Percentiles rank a stretch among this genome's conserved stretches.
These are phyloP conservation scores for Nemania sp. DNA, from an alignment of 2,329 filamentous ascomycete species.

Conservation along the genomic window DNA sequence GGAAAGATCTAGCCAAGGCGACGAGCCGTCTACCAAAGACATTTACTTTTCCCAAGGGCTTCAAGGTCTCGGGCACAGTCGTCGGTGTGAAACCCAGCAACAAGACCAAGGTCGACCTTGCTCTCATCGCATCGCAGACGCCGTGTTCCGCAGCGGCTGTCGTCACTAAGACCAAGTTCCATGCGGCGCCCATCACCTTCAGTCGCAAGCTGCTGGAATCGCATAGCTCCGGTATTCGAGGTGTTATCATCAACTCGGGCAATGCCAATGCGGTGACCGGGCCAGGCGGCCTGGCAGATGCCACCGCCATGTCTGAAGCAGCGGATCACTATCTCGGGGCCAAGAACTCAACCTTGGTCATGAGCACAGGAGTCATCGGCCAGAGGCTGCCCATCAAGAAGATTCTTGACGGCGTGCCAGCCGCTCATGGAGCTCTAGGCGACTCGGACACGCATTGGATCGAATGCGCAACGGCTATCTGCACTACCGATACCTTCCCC, in stretches of 20 bases:
- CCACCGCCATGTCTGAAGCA: constrained; percentile 76
- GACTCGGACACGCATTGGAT: constrained; percentile 85
- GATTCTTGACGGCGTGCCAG: constrained; percentile 81
- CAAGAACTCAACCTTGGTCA: constrained; percentile 74
- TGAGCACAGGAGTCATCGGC: constrained; percentile 98
- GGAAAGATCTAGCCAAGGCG: constrained; percentile 22
- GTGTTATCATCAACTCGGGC: constrained; percentile 90
- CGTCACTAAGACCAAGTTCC: constrained; percentile 98
- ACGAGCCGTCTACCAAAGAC: constrained; percentile 80
- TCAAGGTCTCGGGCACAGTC: constrained; percentile 81
- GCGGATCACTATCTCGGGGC: constrained; percentile 67
- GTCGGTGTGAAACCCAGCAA: constrained; percentile 94
- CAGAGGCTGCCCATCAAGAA: constrained; percentile 93
- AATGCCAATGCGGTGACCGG: constrained; percentile 98
- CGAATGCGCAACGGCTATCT: constrained; percentile 83
- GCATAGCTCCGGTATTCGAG: constrained; percentile 69
- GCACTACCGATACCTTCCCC: constrained; percentile 97
- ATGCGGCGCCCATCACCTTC: constrained; percentile 91
- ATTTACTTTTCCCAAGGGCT: constrained; percentile 89
- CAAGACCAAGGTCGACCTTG: constrained; percentile 87
- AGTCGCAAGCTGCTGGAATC: constrained; percentile 72
- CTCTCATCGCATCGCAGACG: constrained; percentile 81
- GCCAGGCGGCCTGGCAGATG: constrained; percentile 85
- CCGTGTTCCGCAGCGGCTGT: constrained; percentile 89
- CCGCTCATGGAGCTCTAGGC: constrained; percentile 71